Conservation (phyloP, 2,329 filamentous ascomycete genomes). For the Fusarium xyrophilum region DNA sequence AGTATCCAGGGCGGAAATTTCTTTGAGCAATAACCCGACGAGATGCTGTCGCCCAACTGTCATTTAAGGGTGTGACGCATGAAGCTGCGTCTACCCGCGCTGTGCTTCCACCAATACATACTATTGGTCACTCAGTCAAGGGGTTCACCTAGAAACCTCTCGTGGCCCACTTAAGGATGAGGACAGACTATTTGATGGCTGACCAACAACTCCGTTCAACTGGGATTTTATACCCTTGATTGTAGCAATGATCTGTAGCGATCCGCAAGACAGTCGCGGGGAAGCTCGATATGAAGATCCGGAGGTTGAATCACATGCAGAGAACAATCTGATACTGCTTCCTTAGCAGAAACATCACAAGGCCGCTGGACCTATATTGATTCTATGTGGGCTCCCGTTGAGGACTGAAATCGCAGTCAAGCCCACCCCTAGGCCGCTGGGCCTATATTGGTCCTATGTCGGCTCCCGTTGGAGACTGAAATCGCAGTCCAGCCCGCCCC, state of each 20-base stretch:
- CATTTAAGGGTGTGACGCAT: conserved; percentile 36
- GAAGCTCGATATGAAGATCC: conserved; percentile 22
- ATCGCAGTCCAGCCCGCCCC: conserved; percentile 21
- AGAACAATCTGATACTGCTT: conserved; percentile 27
- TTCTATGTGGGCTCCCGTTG: conserved; percentile 35
- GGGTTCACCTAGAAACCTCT: conserved; percentile 17
- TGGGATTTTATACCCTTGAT: conserved; percentile 6
- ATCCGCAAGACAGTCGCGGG: conserved; percentile 22
- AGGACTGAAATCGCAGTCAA: conserved; percentile 29
- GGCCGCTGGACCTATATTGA: conserved; percentile 31
- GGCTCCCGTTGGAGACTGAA: conserved; percentile 33
- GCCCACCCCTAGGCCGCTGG: conserved; percentile 22
- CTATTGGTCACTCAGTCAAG: conserved; percentile 29
- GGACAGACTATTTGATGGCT: conserved; percentile 10
- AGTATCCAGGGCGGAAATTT: conserved; percentile 35
- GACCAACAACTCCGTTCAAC: conserved; percentile 25
- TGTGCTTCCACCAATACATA: conserved; percentile 15
- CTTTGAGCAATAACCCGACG: conserved; percentile 30
- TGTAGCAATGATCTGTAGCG: conserved; percentile 21
- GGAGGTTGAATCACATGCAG: conserved; percentile 21
- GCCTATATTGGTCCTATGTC: conserved; percentile 31
- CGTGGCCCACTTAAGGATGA: conserved; percentile 17
- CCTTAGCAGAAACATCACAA: conserved; percentile 30
- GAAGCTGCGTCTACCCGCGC: conserved; percentile 20
- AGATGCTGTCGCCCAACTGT: conserved; percentile 36